Base-by-base conservation (phyloP, 352 stramenopile species). In the Stramenopiles sp. region DNA sequence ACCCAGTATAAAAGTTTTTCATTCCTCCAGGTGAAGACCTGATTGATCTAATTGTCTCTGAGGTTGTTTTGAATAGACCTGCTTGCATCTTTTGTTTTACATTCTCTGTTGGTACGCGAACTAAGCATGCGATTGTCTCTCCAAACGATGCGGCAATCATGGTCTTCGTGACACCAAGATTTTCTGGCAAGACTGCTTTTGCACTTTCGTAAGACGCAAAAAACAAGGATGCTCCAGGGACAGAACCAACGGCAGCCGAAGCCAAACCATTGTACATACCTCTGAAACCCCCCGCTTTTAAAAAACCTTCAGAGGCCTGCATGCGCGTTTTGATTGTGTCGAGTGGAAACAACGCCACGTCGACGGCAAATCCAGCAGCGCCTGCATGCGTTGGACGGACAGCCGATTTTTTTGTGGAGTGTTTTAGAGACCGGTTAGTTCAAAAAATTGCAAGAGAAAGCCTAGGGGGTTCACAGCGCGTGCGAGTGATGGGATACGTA, bases 71-170 rank as follows among this genome's bases (percentile, higher is more conserved):
- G 84, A 95, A 94, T 55, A 94, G 84, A 1, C 92, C 92, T 0
- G 94, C 98, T 86, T 99, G 97, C 93, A 98, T 97, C 75, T 95
- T 95, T 82, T 98, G 94, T 89, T 99, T 99, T 44, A 99, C 89
- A 76, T 98, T 97, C 84, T 99, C 97, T 0, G 95, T 98, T 0
- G 97, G 97, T 4, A 98, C 96, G n/a, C 97, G 93, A 33, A 99
- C 93, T 44, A 99, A 89, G 85, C 95, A 99, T 1, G 96, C 95
- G 25, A 93, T 91, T 80, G 95, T 92, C 89, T 99, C 97, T 80
- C 95, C 97, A 8, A 93, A 90, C 0, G 90, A 94, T 80, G 96
- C 97, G 0, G 96, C 91, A 22, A 88, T 87, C 94, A 99, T 98
- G 86, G 99, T 95, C 44, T 91, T 92, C 25, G 96, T 83, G 0